Evolutionary conservation across 202 grass and related monocot genomes (phyloP).

Genomic region (Zoysia matrella): DNA sequence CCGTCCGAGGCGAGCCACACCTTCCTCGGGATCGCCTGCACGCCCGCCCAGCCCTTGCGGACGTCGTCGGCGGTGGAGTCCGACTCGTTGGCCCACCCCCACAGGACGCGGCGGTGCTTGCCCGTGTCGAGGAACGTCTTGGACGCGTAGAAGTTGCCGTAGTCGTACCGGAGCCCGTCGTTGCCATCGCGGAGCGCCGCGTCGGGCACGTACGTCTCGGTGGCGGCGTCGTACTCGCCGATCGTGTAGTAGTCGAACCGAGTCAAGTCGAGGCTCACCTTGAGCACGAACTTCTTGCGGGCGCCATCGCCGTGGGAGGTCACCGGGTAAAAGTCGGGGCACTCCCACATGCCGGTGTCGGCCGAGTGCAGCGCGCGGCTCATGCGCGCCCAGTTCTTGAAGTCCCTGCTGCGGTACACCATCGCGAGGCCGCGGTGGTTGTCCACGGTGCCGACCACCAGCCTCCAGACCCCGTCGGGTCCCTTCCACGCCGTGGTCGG

Average conservation of each 20-base stretch:
- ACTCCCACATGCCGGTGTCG: constrained; percentile 86
- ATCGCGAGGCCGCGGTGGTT: constrained; percentile 48
- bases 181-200: constrained; percentile 46
- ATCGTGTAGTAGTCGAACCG: constrained; percentile 81
- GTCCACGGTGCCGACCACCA: constrained; percentile 59
- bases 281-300: constrained; percentile 58
- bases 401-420: constrained; percentile 74
- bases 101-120: constrained; percentile 57
- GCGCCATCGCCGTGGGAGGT: neutral
- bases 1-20: constrained; percentile 60
- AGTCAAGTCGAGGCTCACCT: constrained; percentile 76
- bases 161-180: constrained; percentile 62
- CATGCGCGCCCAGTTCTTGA: constrained; percentile 56
- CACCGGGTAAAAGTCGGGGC: constrained; percentile 82
- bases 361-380: constrained; percentile 53
- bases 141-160: constrained; percentile 91
- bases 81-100: constrained; percentile 81
- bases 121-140: constrained; percentile 71
- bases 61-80: constrained; percentile 51
- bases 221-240: constrained; percentile 55
- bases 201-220: constrained; percentile 65
- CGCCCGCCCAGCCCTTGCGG: constrained; percentile 72
- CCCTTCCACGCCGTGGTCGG: constrained; percentile 81
- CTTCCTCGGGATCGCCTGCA: constrained; percentile 70
- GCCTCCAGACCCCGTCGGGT: constrained; percentile 51